phyloP scores from a whole-genome alignment of 192 early-diverging fungal genomes.

The Entomortierella parvispora region DNA sequence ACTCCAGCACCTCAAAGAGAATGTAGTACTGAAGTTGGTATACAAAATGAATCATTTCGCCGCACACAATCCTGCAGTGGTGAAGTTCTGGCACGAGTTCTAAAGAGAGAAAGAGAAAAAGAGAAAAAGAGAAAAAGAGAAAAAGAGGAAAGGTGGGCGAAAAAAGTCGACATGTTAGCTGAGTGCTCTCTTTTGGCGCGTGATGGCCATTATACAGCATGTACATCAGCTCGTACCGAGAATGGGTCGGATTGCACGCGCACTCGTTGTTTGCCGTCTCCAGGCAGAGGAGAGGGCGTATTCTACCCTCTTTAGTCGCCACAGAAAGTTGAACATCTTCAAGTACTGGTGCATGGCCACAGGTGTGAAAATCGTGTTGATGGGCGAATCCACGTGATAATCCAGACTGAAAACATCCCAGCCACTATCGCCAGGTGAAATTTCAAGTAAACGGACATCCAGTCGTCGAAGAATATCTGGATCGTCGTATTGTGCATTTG shows the following conservation, averaged over 20 bases:
- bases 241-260: conserved; percentile 60
- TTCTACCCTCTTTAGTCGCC: conserved; percentile 90
- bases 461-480: conserved; percentile 78
- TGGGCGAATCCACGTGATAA: conserved; percentile 84
- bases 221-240: conserved; percentile 56
- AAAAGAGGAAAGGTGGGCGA: not conserved
- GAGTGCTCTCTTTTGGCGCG: too few relatives aligned
- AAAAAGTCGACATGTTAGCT: not conserved
- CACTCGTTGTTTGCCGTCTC: conserved; percentile 78
- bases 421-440: conserved; percentile 74
- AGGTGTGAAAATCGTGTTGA: conserved; percentile 85
- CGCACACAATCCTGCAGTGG: conserved; percentile 71
- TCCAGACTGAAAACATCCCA: conserved; percentile 96
- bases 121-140: conserved; percentile 15
- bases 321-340: conserved; percentile 88
- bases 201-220: too few relatives aligned
- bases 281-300: conserved; percentile 78
- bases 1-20: conserved; percentile 91
- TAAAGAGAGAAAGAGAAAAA: conserved; percentile 10
- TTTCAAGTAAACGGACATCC: conserved; percentile 82
- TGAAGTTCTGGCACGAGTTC: conserved; percentile 73
- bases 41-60: conserved; percentile 95
- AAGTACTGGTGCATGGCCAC: conserved; percentile 82
- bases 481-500: conserved; percentile 89
- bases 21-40: conserved; percentile 95